phyloP scores from a whole-genome alignment of 768 basidiomycete genomes.

The Dentipellis sp. region DNA sequence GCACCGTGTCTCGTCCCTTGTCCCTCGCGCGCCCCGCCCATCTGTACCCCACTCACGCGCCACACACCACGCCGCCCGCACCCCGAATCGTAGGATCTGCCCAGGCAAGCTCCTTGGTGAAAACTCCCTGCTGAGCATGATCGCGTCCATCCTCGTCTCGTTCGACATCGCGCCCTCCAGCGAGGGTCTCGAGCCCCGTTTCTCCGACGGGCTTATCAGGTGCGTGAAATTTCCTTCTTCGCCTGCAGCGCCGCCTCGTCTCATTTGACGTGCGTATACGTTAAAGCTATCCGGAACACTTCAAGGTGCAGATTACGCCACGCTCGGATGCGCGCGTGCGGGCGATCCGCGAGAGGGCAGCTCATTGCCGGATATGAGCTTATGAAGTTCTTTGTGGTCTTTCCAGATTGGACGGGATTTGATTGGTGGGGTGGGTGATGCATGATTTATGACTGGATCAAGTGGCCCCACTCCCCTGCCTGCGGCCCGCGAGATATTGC shows the following conservation, averaged over 20 bases:
- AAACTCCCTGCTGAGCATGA: neutral
- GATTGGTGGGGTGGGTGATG: too few relatives aligned
- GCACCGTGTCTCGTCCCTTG: neutral
- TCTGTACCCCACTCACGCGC: too few relatives aligned
- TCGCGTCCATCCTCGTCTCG: neutral
- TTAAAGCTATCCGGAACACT: neutral
- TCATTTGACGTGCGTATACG: neutral
- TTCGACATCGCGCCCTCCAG: neutral
- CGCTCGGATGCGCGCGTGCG: neutral
- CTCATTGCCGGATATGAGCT: too few relatives aligned
- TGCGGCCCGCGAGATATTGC: too few relatives aligned
- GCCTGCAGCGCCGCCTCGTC: neutral
- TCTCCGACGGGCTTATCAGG: neutral
- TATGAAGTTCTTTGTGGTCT: too few relatives aligned
- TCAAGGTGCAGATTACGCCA: neutral
- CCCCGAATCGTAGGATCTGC: neutral
- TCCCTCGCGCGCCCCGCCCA: neutral
- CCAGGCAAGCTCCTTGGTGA: neutral
- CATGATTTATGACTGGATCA: too few relatives aligned
- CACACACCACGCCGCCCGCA: neutral
- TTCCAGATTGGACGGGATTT: too few relatives aligned
- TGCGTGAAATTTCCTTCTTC: neutral
- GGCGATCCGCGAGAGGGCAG: neutral
- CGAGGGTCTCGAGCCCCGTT: neutral
- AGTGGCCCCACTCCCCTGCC: too few relatives aligned